Conservation (phyloP, 768 basidiomycete genomes). For the Auricularia sp. region DNA sequence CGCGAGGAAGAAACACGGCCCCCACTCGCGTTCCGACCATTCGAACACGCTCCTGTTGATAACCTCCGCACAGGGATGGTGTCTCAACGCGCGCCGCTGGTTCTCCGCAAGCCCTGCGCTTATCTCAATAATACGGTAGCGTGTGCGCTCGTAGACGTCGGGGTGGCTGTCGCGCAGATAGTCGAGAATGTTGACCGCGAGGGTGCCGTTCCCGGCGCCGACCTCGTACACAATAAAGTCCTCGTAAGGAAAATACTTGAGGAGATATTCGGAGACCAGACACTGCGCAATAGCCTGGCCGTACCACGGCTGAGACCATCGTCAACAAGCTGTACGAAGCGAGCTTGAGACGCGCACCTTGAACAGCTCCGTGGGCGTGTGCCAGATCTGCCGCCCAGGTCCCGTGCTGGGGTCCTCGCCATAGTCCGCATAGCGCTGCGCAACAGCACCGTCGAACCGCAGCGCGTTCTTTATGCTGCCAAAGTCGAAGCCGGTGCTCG, state of each 20-base stretch:
- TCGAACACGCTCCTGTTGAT: constrained; percentile 75
- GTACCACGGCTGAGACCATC: constrained; percentile 69
- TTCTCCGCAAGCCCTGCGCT: constrained; percentile 63
- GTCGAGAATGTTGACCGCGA: constrained; percentile 81
- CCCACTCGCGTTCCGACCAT: constrained; percentile 62
- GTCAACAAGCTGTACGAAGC: neutral
- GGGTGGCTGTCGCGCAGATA: constrained; percentile 66
- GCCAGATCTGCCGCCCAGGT: constrained; percentile 89
- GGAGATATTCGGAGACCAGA: constrained; percentile 82
- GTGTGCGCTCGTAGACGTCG: constrained; percentile 86
- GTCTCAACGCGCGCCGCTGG: constrained; percentile 58
- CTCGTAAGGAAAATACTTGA: constrained; percentile 93
- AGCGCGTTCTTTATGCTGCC: constrained; percentile 47
- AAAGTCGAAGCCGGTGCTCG: constrained; percentile 49
- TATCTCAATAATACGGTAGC: constrained; percentile 93
- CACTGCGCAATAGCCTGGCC: constrained; percentile 84
- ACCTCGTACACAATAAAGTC: constrained; percentile 95
- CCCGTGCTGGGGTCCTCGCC: constrained; percentile 46
- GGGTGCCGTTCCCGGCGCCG: constrained; percentile 94
- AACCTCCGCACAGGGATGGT: constrained; percentile 60
- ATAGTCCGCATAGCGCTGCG: constrained; percentile 61
- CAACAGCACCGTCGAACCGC: constrained; percentile 78
- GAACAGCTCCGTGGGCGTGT: constrained; percentile 96
- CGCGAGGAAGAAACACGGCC: constrained; percentile 87
- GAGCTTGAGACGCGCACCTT: constrained; percentile 46